Base-by-base conservation (phyloP, 192 early-diverging fungal genomes). In the Phycomyces blakesleeanus region DNA sequence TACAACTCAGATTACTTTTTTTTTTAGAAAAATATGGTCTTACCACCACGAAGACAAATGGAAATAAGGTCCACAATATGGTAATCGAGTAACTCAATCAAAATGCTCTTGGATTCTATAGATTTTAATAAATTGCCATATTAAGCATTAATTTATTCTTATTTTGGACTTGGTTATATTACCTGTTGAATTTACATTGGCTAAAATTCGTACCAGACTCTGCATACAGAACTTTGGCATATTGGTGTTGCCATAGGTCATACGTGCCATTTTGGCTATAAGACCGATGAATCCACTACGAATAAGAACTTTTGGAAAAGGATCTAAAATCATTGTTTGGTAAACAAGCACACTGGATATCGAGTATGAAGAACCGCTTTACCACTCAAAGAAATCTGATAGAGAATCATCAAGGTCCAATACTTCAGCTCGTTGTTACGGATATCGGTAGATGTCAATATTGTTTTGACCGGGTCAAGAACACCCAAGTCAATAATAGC, bases 171-270 rank as follows among this genome's bases (percentile, higher is more conserved):
- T 11, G 47, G 14, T 50, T 50, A 5, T 21, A 64, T 16, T 57
- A 66, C 59, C 74, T 20, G 69, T 69, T 27, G 70, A 70, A 18
- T 83, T 75, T 59, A 88, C 66, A 26, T 67, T 85, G 2, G 82
- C 78, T 8, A 92, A 63, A 29, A 93, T 59, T 29, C 91, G 74
- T 15, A 93, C 91, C 42, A 93, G 65, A 38, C 84, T 76, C 60
- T 93, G 89, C 62, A 93, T 69, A 68, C 89, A 93, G 10, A 89
- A 78, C 56, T 89, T 91, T 49, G 91, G 91, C 87, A 92, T 89
- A 51, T 83, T 92, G 8, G 86, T 83, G 59, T 91, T 93, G 9
- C 91, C 91, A 71, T 91, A 92, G 6, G 87, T 89, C n/a, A 84
- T 69, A 8, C 90, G 72, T 0, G 89, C 79, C 84, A 92, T 83